phyloP scores from a whole-genome alignment of 495 filamentous ascomycete genomes.

The Talaromyces adpressus region DNA sequence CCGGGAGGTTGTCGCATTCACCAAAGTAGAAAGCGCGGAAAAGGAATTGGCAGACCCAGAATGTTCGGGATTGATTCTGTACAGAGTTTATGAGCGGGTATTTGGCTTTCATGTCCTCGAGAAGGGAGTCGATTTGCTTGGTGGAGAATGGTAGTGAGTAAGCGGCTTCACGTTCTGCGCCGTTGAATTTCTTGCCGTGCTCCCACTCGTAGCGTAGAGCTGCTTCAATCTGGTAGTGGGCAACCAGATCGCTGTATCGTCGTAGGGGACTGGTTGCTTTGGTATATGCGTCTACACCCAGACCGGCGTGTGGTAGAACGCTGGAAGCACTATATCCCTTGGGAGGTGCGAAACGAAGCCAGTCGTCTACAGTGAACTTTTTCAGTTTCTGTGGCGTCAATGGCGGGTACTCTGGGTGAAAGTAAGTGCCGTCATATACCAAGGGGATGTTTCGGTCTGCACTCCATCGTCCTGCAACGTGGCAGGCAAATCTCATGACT shows the following conservation, averaged over 20 bases:
- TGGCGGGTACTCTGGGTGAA: slow-evolving; percentile 45
- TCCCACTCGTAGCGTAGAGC: slow-evolving; percentile 63
- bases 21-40: slow-evolving; percentile 69
- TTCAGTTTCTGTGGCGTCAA: slow-evolving; percentile 30
- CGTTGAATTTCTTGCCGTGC: slow-evolving; percentile 45
- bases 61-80: slow-evolving; percentile 30
- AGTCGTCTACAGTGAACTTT: slow-evolving; percentile 24
- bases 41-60: slow-evolving; percentile 65
- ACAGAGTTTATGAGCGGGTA: slow-evolving; percentile 22
- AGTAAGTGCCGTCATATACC: slow-evolving; percentile 64
- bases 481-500: slow-evolving; percentile 74
- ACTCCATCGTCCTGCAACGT: slow-evolving; percentile 68
- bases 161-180: slow-evolving; percentile 19
- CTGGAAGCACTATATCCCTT: slow-evolving; percentile 37
- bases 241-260: slow-evolving; percentile 73
- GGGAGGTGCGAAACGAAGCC: slow-evolving; percentile 36
- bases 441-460: slow-evolving; percentile 66
- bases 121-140: slow-evolving; percentile 42
- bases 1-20: slow-evolving; percentile 53
- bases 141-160: slow-evolving; percentile 58
- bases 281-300: slow-evolving; percentile 65
- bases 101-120: slow-evolving; percentile 16
- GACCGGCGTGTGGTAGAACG: slow-evolving; percentile 46
- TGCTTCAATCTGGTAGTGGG: slow-evolving; percentile 88
- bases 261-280: slow-evolving; percentile 84